Evolutionary conservation across 495 filamentous ascomycete species (phyloP).

Genomic region (Hypoxylon crocopeplum): DNA sequence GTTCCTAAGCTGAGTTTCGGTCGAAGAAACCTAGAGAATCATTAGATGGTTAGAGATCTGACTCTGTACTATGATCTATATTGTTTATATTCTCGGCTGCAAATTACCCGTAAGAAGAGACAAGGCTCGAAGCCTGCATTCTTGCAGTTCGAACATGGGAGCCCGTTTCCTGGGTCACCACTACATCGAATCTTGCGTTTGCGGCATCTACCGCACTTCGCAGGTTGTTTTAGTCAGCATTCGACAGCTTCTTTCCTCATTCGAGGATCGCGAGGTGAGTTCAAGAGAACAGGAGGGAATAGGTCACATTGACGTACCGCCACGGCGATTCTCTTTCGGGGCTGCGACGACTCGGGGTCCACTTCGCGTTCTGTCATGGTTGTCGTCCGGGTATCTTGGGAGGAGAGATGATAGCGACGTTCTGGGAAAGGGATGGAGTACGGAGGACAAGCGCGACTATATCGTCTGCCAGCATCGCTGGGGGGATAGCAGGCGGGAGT

Average conservation of each 20-base stretch:
- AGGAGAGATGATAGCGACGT: slow-evolving; percentile 44
- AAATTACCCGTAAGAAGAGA: slow-evolving; percentile 78
- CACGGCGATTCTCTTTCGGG: slow-evolving; percentile 68
- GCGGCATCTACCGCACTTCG: slow-evolving; percentile 86
- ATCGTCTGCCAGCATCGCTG: slow-evolving; percentile 47
- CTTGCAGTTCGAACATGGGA: slow-evolving; percentile 84
- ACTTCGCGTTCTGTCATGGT: slow-evolving; percentile 51
- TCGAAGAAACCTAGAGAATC: slow-evolving; percentile 53
- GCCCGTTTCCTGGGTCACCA: slow-evolving; percentile 77
- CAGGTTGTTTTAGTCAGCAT: slow-evolving; percentile 28
- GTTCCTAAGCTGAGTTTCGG: slow-evolving; percentile 51
- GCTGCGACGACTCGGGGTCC: slow-evolving; percentile 50
- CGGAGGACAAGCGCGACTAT: slow-evolving; percentile 49
- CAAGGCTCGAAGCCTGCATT: slow-evolving; percentile 72
- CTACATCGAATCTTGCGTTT: slow-evolving; percentile 97
- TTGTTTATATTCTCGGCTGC: slow-evolving; percentile 18
- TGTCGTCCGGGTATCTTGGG: slow-evolving; percentile 42
- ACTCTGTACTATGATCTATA: neutral
- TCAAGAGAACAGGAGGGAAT: neutral
- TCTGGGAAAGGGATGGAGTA: slow-evolving; percentile 45
- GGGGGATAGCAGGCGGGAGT: slow-evolving; percentile 47
- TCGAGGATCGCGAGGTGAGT: neutral
- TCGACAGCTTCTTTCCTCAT: neutral
- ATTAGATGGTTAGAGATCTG: slow-evolving; percentile 25
- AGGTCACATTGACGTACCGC: slow-evolving; percentile 61